Conservation (phyloP, 2,329 filamentous ascomycete species). For the Volutella citrinella region DNA sequence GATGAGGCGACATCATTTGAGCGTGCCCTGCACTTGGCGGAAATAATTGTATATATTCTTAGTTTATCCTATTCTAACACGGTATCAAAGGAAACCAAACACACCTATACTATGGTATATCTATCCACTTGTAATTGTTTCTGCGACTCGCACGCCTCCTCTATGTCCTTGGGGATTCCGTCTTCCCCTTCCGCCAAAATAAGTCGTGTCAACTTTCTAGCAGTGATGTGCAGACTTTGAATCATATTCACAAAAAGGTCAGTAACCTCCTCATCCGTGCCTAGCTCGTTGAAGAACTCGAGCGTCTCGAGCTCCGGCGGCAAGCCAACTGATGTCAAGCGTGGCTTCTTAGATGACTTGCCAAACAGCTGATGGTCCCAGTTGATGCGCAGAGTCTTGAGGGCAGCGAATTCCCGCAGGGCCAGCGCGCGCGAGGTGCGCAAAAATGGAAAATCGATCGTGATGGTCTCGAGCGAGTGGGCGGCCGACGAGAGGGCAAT, state of each 20-base stretch:
- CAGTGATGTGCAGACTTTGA: constrained; percentile 35
- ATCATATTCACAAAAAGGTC: constrained; percentile 42
- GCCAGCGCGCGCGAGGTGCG: constrained; percentile 38
- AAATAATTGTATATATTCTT: no score
- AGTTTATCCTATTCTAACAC: no score
- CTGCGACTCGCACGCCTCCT: constrained; percentile 33
- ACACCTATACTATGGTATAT: no score
- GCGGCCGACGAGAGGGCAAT: constrained; percentile 38
- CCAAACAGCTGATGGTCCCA: constrained; percentile 50
- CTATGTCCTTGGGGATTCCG: constrained; percentile 31
- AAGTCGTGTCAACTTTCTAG: constrained; percentile 35
- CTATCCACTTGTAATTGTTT: constrained; percentile 30
- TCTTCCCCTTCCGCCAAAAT: constrained; percentile 34
- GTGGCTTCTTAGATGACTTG: constrained; percentile 40
- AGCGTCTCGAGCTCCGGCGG: constrained; percentile 43
- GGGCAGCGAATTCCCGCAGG: constrained; percentile 40
- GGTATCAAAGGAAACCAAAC: no score
- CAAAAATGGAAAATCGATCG: constrained; percentile 42
- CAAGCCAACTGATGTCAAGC: constrained; percentile 44
- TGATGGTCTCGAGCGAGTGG: constrained; percentile 42
- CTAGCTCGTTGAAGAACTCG: constrained; percentile 44
- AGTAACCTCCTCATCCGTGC: constrained; percentile 44
- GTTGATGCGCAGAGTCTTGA: constrained; percentile 41
- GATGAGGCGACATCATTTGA: no score
- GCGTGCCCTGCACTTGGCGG: no score